Percentiles rank a stretch among this genome's conserved stretches.
Conservation (phyloP, 805 yeast genomes). For the Gaillardinia entomophila region DNA sequence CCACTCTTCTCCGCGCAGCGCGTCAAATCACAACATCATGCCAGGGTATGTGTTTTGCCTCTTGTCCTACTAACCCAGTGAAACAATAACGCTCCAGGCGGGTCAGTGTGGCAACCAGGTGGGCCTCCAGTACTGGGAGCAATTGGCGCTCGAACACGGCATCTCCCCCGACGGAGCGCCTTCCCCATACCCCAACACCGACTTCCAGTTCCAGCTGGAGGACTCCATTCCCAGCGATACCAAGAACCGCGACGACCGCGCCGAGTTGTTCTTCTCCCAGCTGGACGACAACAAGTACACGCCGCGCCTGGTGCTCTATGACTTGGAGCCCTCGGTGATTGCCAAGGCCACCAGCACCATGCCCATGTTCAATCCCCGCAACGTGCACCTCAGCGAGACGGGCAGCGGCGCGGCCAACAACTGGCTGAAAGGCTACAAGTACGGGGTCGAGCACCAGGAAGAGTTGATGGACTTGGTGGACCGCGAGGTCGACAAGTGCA, state of each 20-base stretch:
- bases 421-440: constrained; percentile 87
- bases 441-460: constrained; percentile 65
- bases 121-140: constrained; percentile 90
- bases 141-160: constrained; percentile 82
- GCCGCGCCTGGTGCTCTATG: constrained; percentile 82
- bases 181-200: constrained; percentile 26
- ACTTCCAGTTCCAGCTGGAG: constrained; percentile 8
- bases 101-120: constrained; percentile 98
- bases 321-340: constrained; percentile 87
- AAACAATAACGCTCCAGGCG: constrained; percentile 64
- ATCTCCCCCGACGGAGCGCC: constrained; percentile 60
- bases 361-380: constrained; percentile 77
- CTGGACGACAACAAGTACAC: constrained; percentile 74
- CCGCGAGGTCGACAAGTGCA: constrained; percentile 85
- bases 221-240: constrained; percentile 7
- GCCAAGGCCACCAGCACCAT: constrained; percentile 48
- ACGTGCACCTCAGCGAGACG: constrained; percentile 67
- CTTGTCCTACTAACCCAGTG: constrained; percentile 35
- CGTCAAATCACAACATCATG: constrained; percentile 7
- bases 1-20: too few relatives aligned
- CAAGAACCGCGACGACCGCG: constrained; percentile 54
- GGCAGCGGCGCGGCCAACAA: constrained; percentile 96
- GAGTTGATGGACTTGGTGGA: constrained; percentile 79
- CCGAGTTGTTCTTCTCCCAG: constrained; percentile 76
- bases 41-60: constrained; percentile 19